These are phyloP conservation scores for Chaetomium olivaceum DNA, from an alignment of 2,329 filamentous ascomycete genomes.

Conservation along the genomic window DNA sequence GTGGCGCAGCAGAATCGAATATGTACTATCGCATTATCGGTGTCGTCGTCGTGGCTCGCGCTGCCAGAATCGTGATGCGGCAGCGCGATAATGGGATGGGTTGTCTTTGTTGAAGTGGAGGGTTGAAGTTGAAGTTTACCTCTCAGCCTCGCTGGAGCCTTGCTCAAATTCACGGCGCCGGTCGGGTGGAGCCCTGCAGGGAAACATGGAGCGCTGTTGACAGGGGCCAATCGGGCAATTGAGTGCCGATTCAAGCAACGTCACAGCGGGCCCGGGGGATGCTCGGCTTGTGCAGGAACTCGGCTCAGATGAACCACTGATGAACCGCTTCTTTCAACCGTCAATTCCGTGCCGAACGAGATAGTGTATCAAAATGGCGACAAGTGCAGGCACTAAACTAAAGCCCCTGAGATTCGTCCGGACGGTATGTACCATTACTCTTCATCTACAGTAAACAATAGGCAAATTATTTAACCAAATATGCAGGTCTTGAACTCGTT, in stretches of 20 bases:
- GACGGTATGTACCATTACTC: conserved; percentile 32
- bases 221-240: neutral
- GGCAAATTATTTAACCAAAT: neutral
- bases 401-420: conserved; percentile 38
- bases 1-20: neutral
- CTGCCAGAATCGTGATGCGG: neutral
- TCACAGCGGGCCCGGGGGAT: conserved; percentile 17
- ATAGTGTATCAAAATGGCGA: conserved; percentile 2
- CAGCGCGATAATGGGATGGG: neutral
- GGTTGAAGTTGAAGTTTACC: neutral
- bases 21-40: conserved; percentile 22
- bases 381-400: conserved; percentile 29
- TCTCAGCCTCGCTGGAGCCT: conserved; percentile 5
- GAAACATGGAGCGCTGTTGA: neutral
- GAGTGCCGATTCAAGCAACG: neutral
- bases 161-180: neutral
- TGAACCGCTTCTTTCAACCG: neutral
- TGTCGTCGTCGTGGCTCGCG: neutral
- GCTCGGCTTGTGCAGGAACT: neutral
- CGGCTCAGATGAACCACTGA: neutral
- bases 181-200: neutral
- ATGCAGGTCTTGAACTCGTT: conserved; percentile 81
- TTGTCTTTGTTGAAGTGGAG: neutral
- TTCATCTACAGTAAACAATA: neutral
- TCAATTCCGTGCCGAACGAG: neutral